phyloP scores from a whole-genome alignment of 1,284 basidiomycete genomes.

The Cutaneotrichosporon daszewskae region DNA sequence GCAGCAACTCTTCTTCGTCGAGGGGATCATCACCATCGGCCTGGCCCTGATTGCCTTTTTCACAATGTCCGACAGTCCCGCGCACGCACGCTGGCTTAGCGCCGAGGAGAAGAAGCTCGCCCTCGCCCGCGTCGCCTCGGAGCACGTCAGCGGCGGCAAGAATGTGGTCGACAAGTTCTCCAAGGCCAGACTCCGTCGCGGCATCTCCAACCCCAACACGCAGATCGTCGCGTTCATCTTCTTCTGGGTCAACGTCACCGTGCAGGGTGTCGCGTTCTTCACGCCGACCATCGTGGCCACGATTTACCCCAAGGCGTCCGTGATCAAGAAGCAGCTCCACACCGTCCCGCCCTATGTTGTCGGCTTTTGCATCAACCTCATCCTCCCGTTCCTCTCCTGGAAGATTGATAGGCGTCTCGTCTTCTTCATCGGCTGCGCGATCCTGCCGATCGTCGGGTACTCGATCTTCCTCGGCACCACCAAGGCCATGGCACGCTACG shows the following conservation, averaged over 20 bases:
- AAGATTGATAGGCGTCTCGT: slow-evolving; percentile 35
- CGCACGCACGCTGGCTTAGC: slow-evolving; percentile 23
- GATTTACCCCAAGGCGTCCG: slow-evolving; percentile 25
- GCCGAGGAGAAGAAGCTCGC: slow-evolving; percentile 24
- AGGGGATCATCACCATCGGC: slow-evolving; percentile 35
- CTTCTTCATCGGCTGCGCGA: slow-evolving; percentile 28
- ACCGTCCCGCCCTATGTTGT: slow-evolving; percentile 44
- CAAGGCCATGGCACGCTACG: slow-evolving; percentile 9
- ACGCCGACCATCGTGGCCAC: slow-evolving; percentile 26
- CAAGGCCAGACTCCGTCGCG: slow-evolving; percentile 6
- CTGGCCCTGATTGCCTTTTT: slow-evolving; percentile 21
- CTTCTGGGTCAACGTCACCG: slow-evolving; percentile 43
- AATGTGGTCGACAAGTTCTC: slow-evolving; percentile 13
- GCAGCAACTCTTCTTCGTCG: slow-evolving; percentile 26
- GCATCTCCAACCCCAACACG: slow-evolving; percentile 23
- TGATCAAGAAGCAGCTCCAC: slow-evolving; percentile 34
- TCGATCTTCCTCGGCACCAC: slow-evolving; percentile 26
- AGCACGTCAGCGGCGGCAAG: slow-evolving; percentile 23
- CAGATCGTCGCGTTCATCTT: slow-evolving; percentile 38
- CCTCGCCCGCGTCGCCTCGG: slow-evolving; percentile 21
- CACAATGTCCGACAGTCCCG: slow-evolving; percentile 25
- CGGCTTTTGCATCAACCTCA: slow-evolving; percentile 28
- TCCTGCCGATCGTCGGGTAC: slow-evolving; percentile 36
- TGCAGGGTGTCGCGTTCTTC: slow-evolving; percentile 29
- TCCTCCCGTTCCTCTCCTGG: slow-evolving; percentile 32